A percentile compares a stretch with the other conserved stretches of the same genome.
These are phyloP conservation scores for Iberis pinnata DNA, from an alignment of 345 rosid species.

Conservation along the genomic window DNA sequence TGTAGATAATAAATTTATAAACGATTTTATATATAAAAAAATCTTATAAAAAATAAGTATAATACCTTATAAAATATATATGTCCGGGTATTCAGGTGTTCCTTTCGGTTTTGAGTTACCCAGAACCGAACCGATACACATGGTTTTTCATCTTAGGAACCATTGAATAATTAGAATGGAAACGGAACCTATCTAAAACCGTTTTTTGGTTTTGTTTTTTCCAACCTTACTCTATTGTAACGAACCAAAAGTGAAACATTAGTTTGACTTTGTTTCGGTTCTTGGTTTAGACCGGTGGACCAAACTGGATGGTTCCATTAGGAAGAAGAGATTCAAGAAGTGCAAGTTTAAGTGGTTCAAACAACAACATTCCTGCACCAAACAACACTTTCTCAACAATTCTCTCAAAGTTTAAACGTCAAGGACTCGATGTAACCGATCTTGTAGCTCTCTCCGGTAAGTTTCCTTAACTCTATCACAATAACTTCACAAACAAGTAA, in stretches of 20 bases:
- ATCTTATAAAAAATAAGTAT: too few species aligned
- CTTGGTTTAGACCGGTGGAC: conserved; percentile 64
- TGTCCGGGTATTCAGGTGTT: too few species aligned
- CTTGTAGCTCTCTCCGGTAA: conserved; percentile 85
- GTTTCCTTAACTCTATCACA: neutral
- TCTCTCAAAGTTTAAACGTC: conserved; percentile 49
- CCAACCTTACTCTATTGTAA: neutral
- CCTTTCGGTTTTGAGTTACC: too few species aligned
- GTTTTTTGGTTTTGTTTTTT: too few species aligned
- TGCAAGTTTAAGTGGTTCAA: conserved; percentile 73
- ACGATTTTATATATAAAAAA: too few species aligned
- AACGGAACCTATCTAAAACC: too few species aligned
- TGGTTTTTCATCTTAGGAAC: too few species aligned
- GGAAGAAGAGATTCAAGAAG: conserved; percentile 75
- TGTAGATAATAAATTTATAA: too few species aligned
- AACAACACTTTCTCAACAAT: conserved; percentile 65
- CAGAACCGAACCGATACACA: too few species aligned
- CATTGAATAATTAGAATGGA: too few species aligned
- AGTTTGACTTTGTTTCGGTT: conserved; percentile 11
- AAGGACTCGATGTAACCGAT: conserved; percentile 66
- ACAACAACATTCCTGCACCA: conserved; percentile 71
- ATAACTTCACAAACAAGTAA: neutral
- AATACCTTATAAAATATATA: too few species aligned
- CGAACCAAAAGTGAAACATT: neutral
- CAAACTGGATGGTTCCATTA: conserved; percentile 73